Evolutionary conservation across 169 alveolate species (phyloP).

Genomic region (Plasmodium gallinaceum): DNA sequence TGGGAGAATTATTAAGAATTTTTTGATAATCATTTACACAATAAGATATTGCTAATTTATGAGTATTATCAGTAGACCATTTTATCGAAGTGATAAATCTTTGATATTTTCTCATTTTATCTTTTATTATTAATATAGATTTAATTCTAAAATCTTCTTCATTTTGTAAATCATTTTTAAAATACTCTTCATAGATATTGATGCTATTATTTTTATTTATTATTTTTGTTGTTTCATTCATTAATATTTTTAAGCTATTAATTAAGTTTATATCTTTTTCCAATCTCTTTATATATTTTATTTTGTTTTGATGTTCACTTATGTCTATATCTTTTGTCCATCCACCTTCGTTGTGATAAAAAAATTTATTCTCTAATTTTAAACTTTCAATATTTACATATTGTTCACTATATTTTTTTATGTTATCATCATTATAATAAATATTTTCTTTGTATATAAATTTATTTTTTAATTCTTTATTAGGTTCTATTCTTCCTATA

Average conservation of each 20-base stretch:
- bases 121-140: slow-evolving; percentile 65
- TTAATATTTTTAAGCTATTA: slow-evolving; percentile 51
- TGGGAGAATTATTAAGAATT: slow-evolving; percentile 41
- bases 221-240: slow-evolving; percentile 72
- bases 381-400: slow-evolving; percentile 63
- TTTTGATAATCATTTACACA: slow-evolving; percentile 65
- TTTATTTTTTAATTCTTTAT: slow-evolving; percentile 39
- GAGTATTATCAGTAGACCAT: slow-evolving; percentile 61
- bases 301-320: slow-evolving; percentile 62
- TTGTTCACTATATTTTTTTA: slow-evolving; percentile 40
- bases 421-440: slow-evolving; percentile 56
- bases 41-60: slow-evolving; percentile 61
- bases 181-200: slow-evolving; percentile 61
- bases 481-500: slow-evolving; percentile 44
- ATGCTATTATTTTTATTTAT: slow-evolving; percentile 73
- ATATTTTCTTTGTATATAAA: slow-evolving; percentile 44
- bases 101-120: slow-evolving; percentile 17
- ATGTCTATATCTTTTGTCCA: slow-evolving; percentile 72
- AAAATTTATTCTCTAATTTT: slow-evolving; percentile 60
- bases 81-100: slow-evolving; percentile 62
- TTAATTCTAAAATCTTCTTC: slow-evolving; percentile 65
- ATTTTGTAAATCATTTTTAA: slow-evolving; percentile 30
- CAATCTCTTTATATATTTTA: slow-evolving; percentile 52
- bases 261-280: slow-evolving; percentile 50
- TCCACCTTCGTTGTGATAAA: slow-evolving; percentile 75